phyloP scores from a whole-genome alignment of 345 rosid species.

The Heritiera littoralis region DNA sequence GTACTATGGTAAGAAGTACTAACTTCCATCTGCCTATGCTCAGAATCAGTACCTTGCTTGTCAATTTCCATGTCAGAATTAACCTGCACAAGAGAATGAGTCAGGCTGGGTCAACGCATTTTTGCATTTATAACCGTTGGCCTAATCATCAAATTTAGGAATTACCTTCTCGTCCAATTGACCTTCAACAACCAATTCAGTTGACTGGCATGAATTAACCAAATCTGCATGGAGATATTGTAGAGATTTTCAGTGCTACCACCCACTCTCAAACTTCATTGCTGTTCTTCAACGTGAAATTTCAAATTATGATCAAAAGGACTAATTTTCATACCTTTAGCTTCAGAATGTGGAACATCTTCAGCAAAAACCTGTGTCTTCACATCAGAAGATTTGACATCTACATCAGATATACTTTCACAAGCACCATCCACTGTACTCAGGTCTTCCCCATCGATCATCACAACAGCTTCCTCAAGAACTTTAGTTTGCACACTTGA shows the following conservation, averaged over 20 bases:
- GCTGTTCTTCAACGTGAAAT: slow-evolving; percentile 45
- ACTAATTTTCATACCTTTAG: slow-evolving; percentile 62
- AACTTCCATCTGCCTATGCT: slow-evolving; percentile 24
- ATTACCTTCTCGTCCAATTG: slow-evolving; percentile 24
- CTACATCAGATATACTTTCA: slow-evolving; percentile 21
- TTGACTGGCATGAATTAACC: slow-evolving; percentile 29
- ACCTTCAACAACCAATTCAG: slow-evolving; percentile 30
- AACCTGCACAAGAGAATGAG: slow-evolving; percentile 26
- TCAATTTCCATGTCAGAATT: slow-evolving; percentile 37
- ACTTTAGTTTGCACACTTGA: slow-evolving; percentile 10
- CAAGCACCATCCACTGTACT: slow-evolving; percentile 21
- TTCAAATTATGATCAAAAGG: slow-evolving; percentile 43
- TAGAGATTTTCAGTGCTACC: slow-evolving; percentile 41
- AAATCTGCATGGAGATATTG: slow-evolving; percentile 46
- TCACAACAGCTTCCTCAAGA: slow-evolving; percentile 15
- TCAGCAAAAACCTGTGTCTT: slow-evolving; percentile 31
- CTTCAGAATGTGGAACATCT: slow-evolving; percentile 30
- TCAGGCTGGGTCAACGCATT: slow-evolving; percentile 11
- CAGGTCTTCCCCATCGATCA: slow-evolving; percentile 13
- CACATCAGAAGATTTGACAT: slow-evolving; percentile 26
- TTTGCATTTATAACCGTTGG: slow-evolving; percentile 30
- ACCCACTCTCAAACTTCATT: slow-evolving; percentile 34
- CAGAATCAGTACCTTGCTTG: slow-evolving; percentile 30
- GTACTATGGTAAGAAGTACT: slow-evolving; percentile 15
- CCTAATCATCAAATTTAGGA: slow-evolving; percentile 22